A percentile compares a stretch with the other conserved stretches of the same genome.
Conservation (phyloP, 352 stramenopile species). For the Plasmopara halstedii region DNA sequence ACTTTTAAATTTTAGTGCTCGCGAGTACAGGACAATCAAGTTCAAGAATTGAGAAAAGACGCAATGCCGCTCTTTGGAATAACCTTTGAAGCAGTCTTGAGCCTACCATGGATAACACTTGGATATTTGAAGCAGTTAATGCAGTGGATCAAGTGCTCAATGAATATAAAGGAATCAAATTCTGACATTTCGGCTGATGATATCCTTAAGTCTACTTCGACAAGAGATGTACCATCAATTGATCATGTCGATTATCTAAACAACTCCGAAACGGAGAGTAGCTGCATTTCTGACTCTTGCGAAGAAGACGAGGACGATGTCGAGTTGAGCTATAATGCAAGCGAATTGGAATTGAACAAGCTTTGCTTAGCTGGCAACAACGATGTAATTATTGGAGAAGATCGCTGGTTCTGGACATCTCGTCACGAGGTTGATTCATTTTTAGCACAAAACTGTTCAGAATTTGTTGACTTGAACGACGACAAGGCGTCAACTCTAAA, state of each 20-base stretch:
- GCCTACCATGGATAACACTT: constrained; percentile 12
- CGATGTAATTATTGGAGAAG: constrained; percentile 12
- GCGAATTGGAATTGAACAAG: constrained; percentile 11
- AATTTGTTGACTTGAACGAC: constrained; percentile 1
- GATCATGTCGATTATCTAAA: constrained; percentile 10
- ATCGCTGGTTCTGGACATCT: constrained; percentile 15
- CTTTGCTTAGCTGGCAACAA: constrained; percentile 9
- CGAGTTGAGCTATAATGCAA: constrained; percentile 14
- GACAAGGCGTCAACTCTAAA: constrained; percentile 2
- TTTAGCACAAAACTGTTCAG: neutral
- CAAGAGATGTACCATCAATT: too few relatives aligned
- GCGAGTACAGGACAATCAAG: too few relatives aligned
- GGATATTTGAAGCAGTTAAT: constrained; percentile 8
- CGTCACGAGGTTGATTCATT: constrained; percentile 1
- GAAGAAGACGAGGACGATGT: constrained; percentile 7
- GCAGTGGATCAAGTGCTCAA: constrained; percentile 8
- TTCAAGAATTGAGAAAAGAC: constrained; percentile 1
- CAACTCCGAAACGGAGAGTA: too few relatives aligned
- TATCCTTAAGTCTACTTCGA: constrained; percentile 6
- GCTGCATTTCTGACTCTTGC: constrained; percentile 19
- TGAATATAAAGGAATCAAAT: neutral
- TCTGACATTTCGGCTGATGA: constrained; percentile 17
- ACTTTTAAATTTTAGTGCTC: too few relatives aligned
- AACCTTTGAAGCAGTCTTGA: constrained; percentile 10
- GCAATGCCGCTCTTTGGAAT: constrained; percentile 18